Conservation (phyloP, 2,329 filamentous ascomycete genomes). For the Raffaelea deltoideospora region DNA sequence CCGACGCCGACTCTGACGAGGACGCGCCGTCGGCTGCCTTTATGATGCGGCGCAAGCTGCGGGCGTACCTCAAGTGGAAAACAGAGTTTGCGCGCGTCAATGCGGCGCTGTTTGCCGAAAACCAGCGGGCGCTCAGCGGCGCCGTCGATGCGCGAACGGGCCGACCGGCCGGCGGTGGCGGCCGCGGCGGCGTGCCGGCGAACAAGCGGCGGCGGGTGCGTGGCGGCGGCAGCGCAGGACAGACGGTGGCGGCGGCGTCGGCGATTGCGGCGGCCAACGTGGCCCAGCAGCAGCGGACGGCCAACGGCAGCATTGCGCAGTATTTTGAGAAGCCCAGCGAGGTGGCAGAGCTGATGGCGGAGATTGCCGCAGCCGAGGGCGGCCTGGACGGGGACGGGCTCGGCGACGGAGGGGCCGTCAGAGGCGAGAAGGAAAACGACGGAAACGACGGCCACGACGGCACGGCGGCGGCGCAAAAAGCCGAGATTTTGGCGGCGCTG, state of each 20-base stretch:
- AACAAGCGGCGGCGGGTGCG: constrained; percentile 79
- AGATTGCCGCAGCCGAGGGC: constrained; percentile 64
- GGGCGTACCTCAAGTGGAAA: constrained; percentile 85
- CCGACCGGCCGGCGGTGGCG: constrained; percentile 27
- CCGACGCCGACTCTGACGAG: constrained; percentile 34
- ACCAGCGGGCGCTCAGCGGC: constrained; percentile 59
- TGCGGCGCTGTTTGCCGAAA: constrained; percentile 61
- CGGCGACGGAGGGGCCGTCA: constrained; percentile 51
- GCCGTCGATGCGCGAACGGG: constrained; percentile 39
- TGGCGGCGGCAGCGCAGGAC: constrained; percentile 46
- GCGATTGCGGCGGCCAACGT: constrained; percentile 1
- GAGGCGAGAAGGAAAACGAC: too few relatives aligned
- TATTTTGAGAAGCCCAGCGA: constrained; percentile 73
- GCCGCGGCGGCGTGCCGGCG: constrained; percentile 53
- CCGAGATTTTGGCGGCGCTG: constrained; percentile 42
- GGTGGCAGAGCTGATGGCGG: constrained; percentile 67
- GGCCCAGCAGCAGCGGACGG: constrained; percentile 17
- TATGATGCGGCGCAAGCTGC: constrained; percentile 80
- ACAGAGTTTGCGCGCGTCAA: constrained; percentile 76
- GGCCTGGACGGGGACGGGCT: constrained; percentile 40
- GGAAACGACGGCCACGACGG: constrained; percentile 23
- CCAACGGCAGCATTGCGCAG: constrained; percentile 59
- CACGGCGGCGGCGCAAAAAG: constrained; percentile 40
- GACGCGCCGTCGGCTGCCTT: constrained; percentile 59
- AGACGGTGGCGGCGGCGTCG: constrained; percentile 19